Percentiles rank a stretch among this genome's conserved stretches.
These are phyloP conservation scores for Geotrichum klebahnii DNA, from an alignment of 1,139 yeast species.

Conservation along the genomic window DNA sequence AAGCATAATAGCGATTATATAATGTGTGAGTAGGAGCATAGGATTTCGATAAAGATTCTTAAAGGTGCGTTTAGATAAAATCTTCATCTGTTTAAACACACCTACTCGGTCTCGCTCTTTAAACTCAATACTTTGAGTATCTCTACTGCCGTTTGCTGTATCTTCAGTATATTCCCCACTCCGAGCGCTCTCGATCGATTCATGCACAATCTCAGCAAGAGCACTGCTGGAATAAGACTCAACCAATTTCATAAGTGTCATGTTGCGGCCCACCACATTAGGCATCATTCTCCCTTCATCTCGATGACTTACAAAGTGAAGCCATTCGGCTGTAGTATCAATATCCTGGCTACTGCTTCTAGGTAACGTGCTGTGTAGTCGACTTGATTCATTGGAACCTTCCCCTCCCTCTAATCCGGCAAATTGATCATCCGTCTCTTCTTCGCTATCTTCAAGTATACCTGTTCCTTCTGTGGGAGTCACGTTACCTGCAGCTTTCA, in stretches of 20 bases:
- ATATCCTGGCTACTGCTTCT: slow-evolving; percentile 25
- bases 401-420: slow-evolving; percentile 33
- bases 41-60: slow-evolving; percentile 92
- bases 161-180: slow-evolving; percentile 31
- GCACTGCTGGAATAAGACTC: slow-evolving; percentile 49
- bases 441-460: slow-evolving; percentile 21
- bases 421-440: slow-evolving; percentile 18
- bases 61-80: slow-evolving; percentile 80
- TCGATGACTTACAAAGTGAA: slow-evolving; percentile 79
- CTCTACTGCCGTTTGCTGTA: slow-evolving; percentile 32
- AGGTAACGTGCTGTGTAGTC: slow-evolving; percentile 38
- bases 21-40: slow-evolving; percentile 74
- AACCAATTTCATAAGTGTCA: slow-evolving; percentile 31
- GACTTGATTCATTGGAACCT: no score
- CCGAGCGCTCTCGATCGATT: slow-evolving; percentile 43
- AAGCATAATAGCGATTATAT: slow-evolving; percentile 66
- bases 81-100: slow-evolving; percentile 57
- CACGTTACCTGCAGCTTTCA: slow-evolving; percentile 45
- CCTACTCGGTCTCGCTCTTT: slow-evolving; percentile 47
- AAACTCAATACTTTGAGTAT: slow-evolving; percentile 15
- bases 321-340: slow-evolving; percentile 77
- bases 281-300: slow-evolving; percentile 47
- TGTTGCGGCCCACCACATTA: slow-evolving; percentile 1
- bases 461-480: neutral
- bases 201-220: slow-evolving; percentile 47